Evolutionary conservation across 371 early-diverging fungal species (phyloP).

Genomic region (Syncephalastrum sp.): DNA sequence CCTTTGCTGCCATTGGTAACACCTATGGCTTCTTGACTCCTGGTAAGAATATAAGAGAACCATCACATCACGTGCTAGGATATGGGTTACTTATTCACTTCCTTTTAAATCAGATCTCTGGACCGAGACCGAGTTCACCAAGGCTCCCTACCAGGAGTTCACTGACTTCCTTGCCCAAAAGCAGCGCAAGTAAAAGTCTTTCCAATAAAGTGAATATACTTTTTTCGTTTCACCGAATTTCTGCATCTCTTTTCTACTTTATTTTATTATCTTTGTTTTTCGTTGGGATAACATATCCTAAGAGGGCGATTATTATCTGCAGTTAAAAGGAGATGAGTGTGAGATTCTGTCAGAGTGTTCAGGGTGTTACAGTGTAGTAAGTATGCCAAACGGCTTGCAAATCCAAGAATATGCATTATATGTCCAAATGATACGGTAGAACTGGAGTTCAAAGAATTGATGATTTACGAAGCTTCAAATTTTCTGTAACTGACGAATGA

Average conservation of each 20-base stretch:
- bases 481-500: too few relatives aligned
- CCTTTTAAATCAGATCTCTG: slow-evolving; percentile 65
- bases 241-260: neutral
- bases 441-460: too few relatives aligned
- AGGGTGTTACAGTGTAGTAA: too few relatives aligned
- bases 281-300: too few relatives aligned
- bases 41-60: slow-evolving; percentile 5
- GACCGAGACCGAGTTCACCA: slow-evolving; percentile 81
- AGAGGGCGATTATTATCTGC: too few relatives aligned
- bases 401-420: too few relatives aligned
- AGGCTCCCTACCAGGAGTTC: slow-evolving; percentile 89
- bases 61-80: too few relatives aligned
- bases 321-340: too few relatives aligned
- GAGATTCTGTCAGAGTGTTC: too few relatives aligned
- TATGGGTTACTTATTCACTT: neutral
- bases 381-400: too few relatives aligned
- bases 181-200: slow-evolving; percentile 31
- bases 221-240: neutral
- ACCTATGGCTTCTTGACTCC: slow-evolving; percentile 97
- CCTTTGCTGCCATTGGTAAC: slow-evolving; percentile 95
- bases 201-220: neutral
- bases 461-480: too few relatives aligned
- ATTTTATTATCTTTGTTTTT: neutral
- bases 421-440: too few relatives aligned
- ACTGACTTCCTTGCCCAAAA: slow-evolving; percentile 77